Base-by-base conservation (phyloP, 768 basidiomycete species). In the Termitomyces sp. region DNA sequence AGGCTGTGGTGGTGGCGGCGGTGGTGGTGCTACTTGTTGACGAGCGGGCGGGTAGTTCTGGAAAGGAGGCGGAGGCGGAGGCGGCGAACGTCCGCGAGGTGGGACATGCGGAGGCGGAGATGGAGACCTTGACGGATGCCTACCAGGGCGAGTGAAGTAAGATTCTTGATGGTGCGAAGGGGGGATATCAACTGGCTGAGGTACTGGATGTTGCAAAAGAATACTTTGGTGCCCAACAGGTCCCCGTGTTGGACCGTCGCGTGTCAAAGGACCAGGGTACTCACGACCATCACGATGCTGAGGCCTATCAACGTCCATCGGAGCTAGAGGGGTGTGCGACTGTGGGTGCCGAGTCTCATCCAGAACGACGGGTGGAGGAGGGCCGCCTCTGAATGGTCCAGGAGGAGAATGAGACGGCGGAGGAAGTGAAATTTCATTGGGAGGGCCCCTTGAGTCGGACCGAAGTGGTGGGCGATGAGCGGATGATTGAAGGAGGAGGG, bases 361-460 rank as follows among this genome's bases (percentile, higher is more conserved):
- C 9, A 93, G 74, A 56, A 90, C 81, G 45, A 93, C 87, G 11
- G 92, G 91, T 6, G 92, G 91, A 0, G 91, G 92, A 3, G 90
- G 88, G 2, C 91, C 89, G 38, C 91, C 91, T 63, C 92, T 77
- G 78, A 92, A 94, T 12, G 92, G 92, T 17, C 84, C 83, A 0
- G 89, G 87, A 1, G 85, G 85, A 10, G 81, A 79, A n/a, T 81
- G 81, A 48, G 86, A 82, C 1, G 88, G 87, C 8, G 85, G 84
- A 3, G 88, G 87, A 3, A 89, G 78, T 3, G 81, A 76, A 14
- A 83, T 81, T 57, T 84, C 83, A 45, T 74, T 75, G 1, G 84
- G 73, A 0, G 86, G 84, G 3, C 88, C 89, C 10, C 88, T 76
- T 1, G 88, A 88, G 59, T 91, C 88, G 0, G 88, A 71, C 55